Evolutionary conservation across 805 yeast genomes (phyloP).

Genomic region (Groenewaldozyma tartarivorans): DNA sequence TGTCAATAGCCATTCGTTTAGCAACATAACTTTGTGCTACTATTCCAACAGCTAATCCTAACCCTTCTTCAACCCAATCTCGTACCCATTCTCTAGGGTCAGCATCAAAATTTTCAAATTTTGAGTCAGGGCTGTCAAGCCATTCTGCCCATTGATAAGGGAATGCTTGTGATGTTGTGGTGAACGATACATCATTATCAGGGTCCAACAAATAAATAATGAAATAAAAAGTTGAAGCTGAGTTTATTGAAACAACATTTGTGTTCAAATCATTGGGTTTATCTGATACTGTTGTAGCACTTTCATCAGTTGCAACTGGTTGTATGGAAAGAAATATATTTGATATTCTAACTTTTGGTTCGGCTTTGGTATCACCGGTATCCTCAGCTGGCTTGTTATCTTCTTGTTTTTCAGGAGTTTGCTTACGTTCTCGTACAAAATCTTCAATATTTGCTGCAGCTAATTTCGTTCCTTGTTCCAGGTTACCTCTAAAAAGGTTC

Average conservation of each 20-base stretch:
- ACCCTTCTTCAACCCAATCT: constrained; percentile 72
- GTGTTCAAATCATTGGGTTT: constrained; percentile 2
- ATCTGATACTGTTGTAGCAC: constrained; percentile 19
- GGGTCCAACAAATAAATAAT: constrained; percentile 69
- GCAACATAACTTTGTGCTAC: constrained; percentile 86
- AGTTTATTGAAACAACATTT: constrained; percentile 28
- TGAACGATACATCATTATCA: constrained; percentile 63
- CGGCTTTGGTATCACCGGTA: constrained; percentile 14
- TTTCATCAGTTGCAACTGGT: constrained; percentile 36
- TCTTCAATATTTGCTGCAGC: constrained; percentile 80
- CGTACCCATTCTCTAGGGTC: constrained; percentile 79
- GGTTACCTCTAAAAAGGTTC: constrained; percentile 65
- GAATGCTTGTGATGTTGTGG: constrained; percentile 79
- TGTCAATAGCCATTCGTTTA: constrained; percentile 65
- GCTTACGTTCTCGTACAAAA: constrained; percentile 30
- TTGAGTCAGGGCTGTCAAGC: constrained; percentile 44
- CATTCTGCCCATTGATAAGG: constrained; percentile 90
- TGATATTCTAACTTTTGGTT: constrained; percentile 32
- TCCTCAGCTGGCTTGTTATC: constrained; percentile 6
- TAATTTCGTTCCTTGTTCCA: constrained; percentile 78
- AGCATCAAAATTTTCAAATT: constrained; percentile 36
- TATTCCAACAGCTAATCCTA: constrained; percentile 72
- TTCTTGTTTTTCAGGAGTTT: not conserved
- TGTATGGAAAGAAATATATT: constrained; percentile 64
- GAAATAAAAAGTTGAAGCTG: constrained; percentile 50